phyloP scores from a whole-genome alignment of 306 rosid species.

The Ormosia semicastrata region DNA sequence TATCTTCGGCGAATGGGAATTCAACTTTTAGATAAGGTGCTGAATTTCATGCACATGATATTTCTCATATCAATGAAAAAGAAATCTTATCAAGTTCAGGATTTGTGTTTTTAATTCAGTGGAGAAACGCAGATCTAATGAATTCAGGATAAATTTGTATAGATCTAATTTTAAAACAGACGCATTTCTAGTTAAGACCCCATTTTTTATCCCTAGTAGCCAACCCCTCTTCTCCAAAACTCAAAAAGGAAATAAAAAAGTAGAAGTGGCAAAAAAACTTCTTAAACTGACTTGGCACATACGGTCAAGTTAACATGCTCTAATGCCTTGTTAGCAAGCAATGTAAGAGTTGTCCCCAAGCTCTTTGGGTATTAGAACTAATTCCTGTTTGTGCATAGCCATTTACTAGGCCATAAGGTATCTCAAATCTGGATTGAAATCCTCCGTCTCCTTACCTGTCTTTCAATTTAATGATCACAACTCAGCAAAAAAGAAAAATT shows the following conservation, averaged over 20 bases:
- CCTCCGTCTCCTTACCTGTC: no score
- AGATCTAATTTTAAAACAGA: background rate
- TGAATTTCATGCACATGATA: constrained; percentile 41
- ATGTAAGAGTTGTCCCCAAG: background rate
- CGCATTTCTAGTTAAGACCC: background rate
- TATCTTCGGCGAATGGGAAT: constrained; percentile 69
- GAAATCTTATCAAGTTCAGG: constrained; percentile 27
- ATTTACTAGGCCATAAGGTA: no score
- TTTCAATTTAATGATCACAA: no score
- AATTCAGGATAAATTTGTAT: background rate
- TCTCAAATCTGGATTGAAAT: no score
- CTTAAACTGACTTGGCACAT: background rate
- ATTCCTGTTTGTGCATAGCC: no score
- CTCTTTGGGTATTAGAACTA: no score
- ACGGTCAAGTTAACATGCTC: background rate
- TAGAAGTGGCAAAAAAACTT: background rate
- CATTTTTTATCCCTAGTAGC: background rate
- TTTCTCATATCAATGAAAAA: constrained; percentile 25
- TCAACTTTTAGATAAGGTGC: constrained; percentile 56
- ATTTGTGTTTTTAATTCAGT: constrained; percentile 7
- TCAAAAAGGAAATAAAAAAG: background rate
- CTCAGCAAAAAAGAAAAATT: no score
- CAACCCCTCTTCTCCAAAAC: background rate
- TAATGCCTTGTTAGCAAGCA: background rate
- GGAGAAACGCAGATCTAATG: background rate